Conservation (phyloP, 495 filamentous ascomycete genomes). For the Jackrogersella minutella region DNA sequence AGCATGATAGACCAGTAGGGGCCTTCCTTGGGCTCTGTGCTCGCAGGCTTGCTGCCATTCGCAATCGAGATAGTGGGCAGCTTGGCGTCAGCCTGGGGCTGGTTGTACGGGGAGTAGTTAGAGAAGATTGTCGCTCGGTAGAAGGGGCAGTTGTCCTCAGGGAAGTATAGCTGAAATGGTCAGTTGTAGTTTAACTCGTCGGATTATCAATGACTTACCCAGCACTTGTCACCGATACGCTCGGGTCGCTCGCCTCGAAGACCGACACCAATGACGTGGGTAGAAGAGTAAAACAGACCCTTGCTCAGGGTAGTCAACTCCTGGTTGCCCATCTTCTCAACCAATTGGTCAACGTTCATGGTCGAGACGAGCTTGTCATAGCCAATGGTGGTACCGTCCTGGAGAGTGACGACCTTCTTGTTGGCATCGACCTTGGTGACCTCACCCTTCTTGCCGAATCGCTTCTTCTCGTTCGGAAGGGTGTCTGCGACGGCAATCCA, state of each 20-base stretch:
- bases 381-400: conserved; percentile 86
- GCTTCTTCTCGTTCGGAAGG: conserved; percentile 87
- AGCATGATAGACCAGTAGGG: conserved; percentile 99
- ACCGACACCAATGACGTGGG: conserved; percentile 96
- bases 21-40: conserved; percentile 74
- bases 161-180: conserved; percentile 85
- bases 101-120: conserved; percentile 99
- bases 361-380: conserved; percentile 94
- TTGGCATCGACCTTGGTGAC: conserved; percentile 86
- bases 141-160: conserved; percentile 98
- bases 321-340: conserved; percentile 85
- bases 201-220: conserved; percentile 62
- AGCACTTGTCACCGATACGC: conserved; percentile 99
- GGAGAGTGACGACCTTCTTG: conserved; percentile 80
- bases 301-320: conserved; percentile 85
- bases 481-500: conserved; percentile 98
- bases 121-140: conserved; percentile 99
- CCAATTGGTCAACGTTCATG: conserved; percentile 93
- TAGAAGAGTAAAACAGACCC: conserved; percentile 94
- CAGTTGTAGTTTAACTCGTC: conserved; percentile 11
- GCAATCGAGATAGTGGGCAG: conserved; percentile 87
- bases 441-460: conserved; percentile 83
- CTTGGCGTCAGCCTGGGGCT: conserved; percentile 81
- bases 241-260: conserved; percentile 92
- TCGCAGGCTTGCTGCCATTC: conserved; percentile 78